phyloP scores from a whole-genome alignment of 2,329 filamentous ascomycete species.

The Stemphylium lycopersici region DNA sequence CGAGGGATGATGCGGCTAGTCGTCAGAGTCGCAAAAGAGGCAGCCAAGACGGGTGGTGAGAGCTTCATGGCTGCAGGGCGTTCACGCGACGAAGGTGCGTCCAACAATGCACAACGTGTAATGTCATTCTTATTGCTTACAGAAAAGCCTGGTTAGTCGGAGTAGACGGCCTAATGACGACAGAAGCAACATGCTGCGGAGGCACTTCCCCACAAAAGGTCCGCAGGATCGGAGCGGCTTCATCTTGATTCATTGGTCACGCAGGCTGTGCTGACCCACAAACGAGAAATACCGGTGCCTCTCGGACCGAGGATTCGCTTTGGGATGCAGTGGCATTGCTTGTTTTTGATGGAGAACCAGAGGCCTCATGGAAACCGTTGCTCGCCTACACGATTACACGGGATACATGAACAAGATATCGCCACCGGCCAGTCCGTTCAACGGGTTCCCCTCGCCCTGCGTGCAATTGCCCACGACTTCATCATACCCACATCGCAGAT shows the following conservation, averaged over 20 bases:
- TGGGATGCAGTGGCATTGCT: constrained; percentile 1
- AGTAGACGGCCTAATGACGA: constrained; percentile 6
- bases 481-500: constrained; percentile 46
- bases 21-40: constrained; percentile 3
- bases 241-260: neutral
- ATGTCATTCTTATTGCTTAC: constrained; percentile 5
- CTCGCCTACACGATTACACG: constrained; percentile 2
- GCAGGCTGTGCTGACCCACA: neutral
- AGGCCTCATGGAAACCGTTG: neutral
- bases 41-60: constrained; percentile 1
- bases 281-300: constrained; percentile 3
- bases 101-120: neutral
- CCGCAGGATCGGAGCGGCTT: neutral
- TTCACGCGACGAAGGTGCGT: neutral
- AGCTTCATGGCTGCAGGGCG: constrained; percentile 5
- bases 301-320: constrained; percentile 2
- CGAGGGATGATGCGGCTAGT: constrained; percentile 14
- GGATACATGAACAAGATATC: constrained; percentile 42
- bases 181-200: constrained; percentile 1
- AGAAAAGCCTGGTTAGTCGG: neutral
- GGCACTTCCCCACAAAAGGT: constrained; percentile 8
- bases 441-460: constrained; percentile 42
- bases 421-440: constrained; percentile 40
- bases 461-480: constrained; percentile 39
- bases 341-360: neutral